A percentile compares a stretch with the other conserved stretches of the same genome.
Conservation (phyloP, 2,329 filamentous ascomycete species). For the Diplocarpon mali region DNA sequence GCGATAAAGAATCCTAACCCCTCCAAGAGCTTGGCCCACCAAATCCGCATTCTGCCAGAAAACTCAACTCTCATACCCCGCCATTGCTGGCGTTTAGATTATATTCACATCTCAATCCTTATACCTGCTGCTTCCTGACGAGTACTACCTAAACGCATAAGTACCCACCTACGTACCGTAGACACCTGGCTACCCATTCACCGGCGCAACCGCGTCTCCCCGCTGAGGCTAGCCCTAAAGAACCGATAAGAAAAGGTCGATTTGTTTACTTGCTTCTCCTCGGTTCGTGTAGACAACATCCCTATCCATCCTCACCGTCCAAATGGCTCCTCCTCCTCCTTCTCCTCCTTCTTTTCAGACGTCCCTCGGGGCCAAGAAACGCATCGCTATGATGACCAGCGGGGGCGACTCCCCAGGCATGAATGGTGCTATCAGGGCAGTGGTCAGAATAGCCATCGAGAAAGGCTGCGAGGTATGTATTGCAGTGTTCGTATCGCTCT, state of each 20-base stretch:
- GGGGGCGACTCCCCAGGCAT: conserved; percentile 67
- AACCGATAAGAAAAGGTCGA: no score
- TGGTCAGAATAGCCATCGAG: conserved; percentile 85
- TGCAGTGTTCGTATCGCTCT: background rate
- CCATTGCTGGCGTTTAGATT: no score
- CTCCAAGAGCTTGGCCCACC: background rate
- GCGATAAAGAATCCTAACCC: background rate
- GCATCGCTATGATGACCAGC: conserved; percentile 61
- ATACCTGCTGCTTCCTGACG: no score
- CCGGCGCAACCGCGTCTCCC: no score
- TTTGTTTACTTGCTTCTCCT: no score
- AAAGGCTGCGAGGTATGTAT: conserved; percentile 52
- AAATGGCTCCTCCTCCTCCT: conserved; percentile 18
- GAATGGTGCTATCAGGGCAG: conserved; percentile 61
- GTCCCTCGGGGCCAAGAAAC: conserved; percentile 22
- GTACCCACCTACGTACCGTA: no score
- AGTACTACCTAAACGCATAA: no score
- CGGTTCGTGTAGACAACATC: no score
- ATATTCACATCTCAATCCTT: no score
- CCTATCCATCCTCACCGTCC: no score
- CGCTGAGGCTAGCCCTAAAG: no score
- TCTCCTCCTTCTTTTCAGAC: conserved; percentile 11
- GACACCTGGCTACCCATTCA: no score
- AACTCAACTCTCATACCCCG: conserved; percentile 1
- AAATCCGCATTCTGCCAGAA: background rate